These are phyloP conservation scores for Phytophthora podocarpi DNA, from an alignment of 352 stramenopile genomes.

Conservation along the genomic window DNA sequence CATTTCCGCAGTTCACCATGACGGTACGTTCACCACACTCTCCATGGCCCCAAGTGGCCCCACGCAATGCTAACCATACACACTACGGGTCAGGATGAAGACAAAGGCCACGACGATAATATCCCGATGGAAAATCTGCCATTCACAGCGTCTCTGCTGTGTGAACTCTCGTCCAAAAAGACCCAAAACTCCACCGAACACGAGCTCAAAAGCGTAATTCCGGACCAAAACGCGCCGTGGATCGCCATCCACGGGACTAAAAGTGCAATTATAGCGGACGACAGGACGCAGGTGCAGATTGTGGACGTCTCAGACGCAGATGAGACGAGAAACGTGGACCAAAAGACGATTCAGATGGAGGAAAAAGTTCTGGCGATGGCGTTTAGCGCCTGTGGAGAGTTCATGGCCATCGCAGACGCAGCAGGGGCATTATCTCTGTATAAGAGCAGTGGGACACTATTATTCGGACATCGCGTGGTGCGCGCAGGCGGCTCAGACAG, in stretches of 20 bases:
- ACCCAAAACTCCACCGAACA: neutral
- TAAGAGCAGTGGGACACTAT: slow-evolving; percentile 24
- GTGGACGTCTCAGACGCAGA: neutral
- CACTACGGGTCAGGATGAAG: neutral
- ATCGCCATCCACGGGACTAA: slow-evolving; percentile 13
- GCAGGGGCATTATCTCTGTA: slow-evolving; percentile 35
- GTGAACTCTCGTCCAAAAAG: neutral
- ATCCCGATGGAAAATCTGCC: neutral
- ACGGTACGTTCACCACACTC: neutral
- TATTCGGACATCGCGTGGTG: slow-evolving; percentile 26
- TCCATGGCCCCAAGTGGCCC: neutral
- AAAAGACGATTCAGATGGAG: slow-evolving; percentile 12
- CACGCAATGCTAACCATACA: neutral
- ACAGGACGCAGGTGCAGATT: slow-evolving; percentile 5
- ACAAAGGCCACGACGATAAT: neutral
- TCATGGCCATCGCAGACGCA: slow-evolving; percentile 37
- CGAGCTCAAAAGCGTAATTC: neutral
- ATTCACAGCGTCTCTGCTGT: slow-evolving; percentile 8
- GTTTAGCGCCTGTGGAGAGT: slow-evolving; percentile 43
- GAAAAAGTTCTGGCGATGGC: slow-evolving; percentile 30
- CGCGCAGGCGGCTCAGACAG: slow-evolving; percentile 6
- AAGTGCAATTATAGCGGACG: slow-evolving; percentile 9
- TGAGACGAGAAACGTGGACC: slow-evolving; percentile 8
- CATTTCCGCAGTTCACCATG: slow-evolving; percentile 1
- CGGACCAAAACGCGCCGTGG: slow-evolving; percentile 15